phyloP scores from a whole-genome alignment of 768 basidiomycete genomes.

The Rhizopogon vesiculosus region DNA sequence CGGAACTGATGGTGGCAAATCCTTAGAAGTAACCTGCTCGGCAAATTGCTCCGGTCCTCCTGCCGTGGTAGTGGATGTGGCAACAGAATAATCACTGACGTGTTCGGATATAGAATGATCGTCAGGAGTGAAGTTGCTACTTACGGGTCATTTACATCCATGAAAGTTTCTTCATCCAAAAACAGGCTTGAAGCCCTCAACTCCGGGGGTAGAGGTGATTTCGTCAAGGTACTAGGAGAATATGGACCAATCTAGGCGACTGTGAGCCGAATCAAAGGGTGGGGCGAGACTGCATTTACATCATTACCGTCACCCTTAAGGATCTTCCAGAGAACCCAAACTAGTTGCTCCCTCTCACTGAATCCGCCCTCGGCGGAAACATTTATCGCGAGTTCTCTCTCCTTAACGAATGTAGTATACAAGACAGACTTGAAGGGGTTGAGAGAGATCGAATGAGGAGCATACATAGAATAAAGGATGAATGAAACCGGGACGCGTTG shows the following conservation, averaged over 20 bases:
- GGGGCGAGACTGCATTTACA: constrained; percentile 31
- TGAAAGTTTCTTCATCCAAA: constrained; percentile 59
- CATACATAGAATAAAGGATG: constrained; percentile 76
- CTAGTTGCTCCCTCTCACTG: constrained; percentile 67
- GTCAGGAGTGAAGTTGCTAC: constrained; percentile 10
- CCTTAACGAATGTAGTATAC: constrained; percentile 60
- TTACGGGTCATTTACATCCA: constrained; percentile 42
- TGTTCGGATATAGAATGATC: constrained; percentile 13
- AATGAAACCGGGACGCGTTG: constrained; percentile 76
- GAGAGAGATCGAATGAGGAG: constrained; percentile 72
- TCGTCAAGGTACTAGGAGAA: constrained; percentile 68
- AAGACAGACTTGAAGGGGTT: constrained; percentile 81
- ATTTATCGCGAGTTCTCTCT: constrained; percentile 56
- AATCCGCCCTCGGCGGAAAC: constrained; percentile 44
- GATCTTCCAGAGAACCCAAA: constrained; percentile 88
- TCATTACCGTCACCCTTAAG: constrained; percentile 79
- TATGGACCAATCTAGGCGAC: constrained; percentile 70
- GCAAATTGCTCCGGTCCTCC: constrained; percentile 2
- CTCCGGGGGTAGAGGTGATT: constrained; percentile 72
- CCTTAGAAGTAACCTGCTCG: constrained; percentile 3
- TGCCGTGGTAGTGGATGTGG: constrained; percentile 6
- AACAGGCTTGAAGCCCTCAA: constrained; percentile 67
- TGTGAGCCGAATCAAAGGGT: constrained; percentile 6
- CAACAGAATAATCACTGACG: constrained; percentile 10
- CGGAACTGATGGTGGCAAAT: not conserved